These are phyloP conservation scores for Microstegium vimineum DNA, from an alignment of 176 grass and related monocot species.

Conservation along the genomic window DNA sequence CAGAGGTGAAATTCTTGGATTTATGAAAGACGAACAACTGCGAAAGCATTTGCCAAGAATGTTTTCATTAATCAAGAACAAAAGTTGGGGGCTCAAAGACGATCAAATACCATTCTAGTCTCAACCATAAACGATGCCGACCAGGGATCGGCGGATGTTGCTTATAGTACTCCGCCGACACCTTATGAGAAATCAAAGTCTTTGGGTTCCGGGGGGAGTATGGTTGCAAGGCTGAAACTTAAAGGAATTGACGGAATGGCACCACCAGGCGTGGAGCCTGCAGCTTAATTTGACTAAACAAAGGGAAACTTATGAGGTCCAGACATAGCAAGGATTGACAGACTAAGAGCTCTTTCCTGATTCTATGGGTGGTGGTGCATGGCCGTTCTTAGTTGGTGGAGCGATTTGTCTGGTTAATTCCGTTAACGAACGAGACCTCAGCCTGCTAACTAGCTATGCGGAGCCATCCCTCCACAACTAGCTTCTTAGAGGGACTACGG, in stretches of 20 bases:
- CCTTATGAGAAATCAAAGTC: constrained; percentile 87
- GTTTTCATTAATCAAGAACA: constrained; percentile 71
- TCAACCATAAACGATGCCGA: constrained; percentile 68
- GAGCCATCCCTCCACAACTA: constrained; percentile 60
- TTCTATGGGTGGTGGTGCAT: no score
- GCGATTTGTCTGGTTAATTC: constrained; percentile 75
- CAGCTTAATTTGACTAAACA: constrained; percentile 39
- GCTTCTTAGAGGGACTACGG: constrained; percentile 94
- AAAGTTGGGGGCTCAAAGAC: constrained; percentile 70
- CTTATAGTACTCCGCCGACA: constrained; percentile 52
- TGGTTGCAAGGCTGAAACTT: constrained; percentile 67
- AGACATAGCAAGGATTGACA: constrained; percentile 61
- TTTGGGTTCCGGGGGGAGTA: constrained; percentile 63
- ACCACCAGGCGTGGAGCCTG: constrained; percentile 30
- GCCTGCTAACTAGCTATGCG: constrained; percentile 59
- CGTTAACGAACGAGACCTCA: constrained; percentile 70
- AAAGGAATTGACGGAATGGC: constrained; percentile 56
- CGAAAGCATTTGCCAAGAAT: constrained; percentile 69
- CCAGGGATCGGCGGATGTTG: constrained; percentile 64
- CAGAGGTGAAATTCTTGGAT: constrained; percentile 85
- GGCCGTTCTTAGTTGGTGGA: no score
- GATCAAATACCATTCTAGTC: constrained; percentile 57
- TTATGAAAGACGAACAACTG: constrained; percentile 75
- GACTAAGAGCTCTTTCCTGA: constrained; percentile 37
- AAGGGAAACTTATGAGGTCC: constrained; percentile 44